These are phyloP conservation scores for Candida caryicola DNA, from an alignment of 805 yeast genomes.

Conservation along the genomic window DNA sequence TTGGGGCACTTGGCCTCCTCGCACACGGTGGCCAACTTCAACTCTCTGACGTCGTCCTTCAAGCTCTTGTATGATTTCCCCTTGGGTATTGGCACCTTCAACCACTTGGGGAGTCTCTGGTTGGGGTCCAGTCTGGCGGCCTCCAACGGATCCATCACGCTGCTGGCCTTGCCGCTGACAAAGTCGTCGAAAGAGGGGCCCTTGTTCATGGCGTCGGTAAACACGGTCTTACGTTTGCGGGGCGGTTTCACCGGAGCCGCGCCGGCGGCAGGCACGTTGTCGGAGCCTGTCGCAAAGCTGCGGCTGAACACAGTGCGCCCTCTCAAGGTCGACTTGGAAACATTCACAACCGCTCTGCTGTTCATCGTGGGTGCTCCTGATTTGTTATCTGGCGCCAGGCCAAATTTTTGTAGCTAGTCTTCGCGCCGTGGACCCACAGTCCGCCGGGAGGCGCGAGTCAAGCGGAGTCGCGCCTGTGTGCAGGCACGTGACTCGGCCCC, in stretches of 20 bases:
- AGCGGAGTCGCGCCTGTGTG: too few relatives aligned
- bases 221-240: slow-evolving; percentile 46
- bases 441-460: too few relatives aligned
- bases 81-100: slow-evolving; percentile 94
- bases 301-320: not conserved
- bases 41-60: slow-evolving; percentile 82
- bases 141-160: slow-evolving; percentile 72
- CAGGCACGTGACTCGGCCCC: too few relatives aligned
- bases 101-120: slow-evolving; percentile 85
- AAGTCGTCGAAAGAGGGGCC: slow-evolving; percentile 97
- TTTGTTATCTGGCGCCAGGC: not conserved
- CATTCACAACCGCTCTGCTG: not conserved
- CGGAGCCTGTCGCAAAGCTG: not conserved
- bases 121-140: slow-evolving; percentile 65
- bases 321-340: not conserved
- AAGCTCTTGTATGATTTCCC: slow-evolving; percentile 80
- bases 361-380: not conserved
- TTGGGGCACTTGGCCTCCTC: slow-evolving; percentile 99
- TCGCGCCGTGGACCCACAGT: too few relatives aligned
- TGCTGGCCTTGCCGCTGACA: slow-evolving; percentile 74
- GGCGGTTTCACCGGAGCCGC: slow-evolving; percentile 11
- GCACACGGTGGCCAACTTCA: slow-evolving; percentile 91
- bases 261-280: not conserved
- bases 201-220: slow-evolving; percentile 65
- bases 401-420: not conserved